phyloP scores from a whole-genome alignment of 495 filamentous ascomycete genomes.

The Neurospora terricola region DNA sequence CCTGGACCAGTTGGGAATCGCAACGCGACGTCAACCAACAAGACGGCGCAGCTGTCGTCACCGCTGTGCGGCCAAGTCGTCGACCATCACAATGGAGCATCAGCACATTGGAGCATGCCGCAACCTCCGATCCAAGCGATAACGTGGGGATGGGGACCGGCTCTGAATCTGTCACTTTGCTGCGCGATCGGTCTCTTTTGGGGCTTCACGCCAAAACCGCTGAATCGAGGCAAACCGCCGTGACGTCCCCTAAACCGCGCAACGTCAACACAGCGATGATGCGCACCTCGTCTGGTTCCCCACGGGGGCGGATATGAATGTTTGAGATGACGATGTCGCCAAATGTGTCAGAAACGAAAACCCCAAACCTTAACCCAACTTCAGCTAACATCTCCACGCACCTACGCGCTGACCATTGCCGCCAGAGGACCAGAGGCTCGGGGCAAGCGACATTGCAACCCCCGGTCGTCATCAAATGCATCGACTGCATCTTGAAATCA shows the following conservation, averaged over 20 bases:
- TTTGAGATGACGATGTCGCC: neutral
- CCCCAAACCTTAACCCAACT: neutral
- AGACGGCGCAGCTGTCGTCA: neutral
- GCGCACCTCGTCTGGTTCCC: neutral
- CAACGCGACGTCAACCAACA: neutral
- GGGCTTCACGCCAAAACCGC: neutral
- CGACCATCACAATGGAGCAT: neutral
- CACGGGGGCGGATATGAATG: neutral
- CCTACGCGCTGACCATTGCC: neutral
- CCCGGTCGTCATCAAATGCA: neutral
- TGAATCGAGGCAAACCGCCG: neutral
- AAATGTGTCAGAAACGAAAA: neutral
- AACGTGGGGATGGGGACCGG: neutral
- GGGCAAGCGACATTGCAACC: neutral
- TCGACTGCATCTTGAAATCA: neutral
- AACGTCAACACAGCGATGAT: neutral
- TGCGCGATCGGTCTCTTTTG: neutral
- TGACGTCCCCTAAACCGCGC: neutral
- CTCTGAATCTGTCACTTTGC: neutral
- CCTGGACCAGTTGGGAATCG: neutral
- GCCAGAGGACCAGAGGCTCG: neutral
- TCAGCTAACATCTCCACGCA: neutral
- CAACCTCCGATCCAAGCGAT: neutral
- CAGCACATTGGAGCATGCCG: neutral
- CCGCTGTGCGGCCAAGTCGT: neutral